Base-by-base conservation (phyloP, 2,329 filamentous ascomycete species). In the Teratosphaeria pseudoeucalypti region DNA sequence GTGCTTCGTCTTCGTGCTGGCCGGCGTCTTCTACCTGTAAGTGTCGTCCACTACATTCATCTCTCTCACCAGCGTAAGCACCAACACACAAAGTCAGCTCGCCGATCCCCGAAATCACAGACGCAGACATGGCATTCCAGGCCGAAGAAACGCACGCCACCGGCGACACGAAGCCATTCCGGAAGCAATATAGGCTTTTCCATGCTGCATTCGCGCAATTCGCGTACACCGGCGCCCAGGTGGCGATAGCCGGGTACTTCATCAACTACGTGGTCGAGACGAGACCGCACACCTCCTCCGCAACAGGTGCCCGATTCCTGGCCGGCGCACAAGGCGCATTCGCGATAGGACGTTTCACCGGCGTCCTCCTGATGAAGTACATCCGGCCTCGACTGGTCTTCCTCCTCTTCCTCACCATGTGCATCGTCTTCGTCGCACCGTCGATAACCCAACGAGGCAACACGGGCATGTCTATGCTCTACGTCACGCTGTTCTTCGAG, bases 161-260 rank as follows among this genome's bases (percentile, higher is more conserved):
- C 10, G 64, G 62, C 4, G 68, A 79, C 57, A 70, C 76, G 29
- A 77, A 80, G 58, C 81, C 82, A 0, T 78, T 86, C 65, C 68
- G 70, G 57, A 83, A 81, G 64, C 83, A 86, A 70, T 90, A 87
- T 72, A 83, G 84, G 27, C 78, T 92, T 2, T 90, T 91, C 78
- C 87, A 90, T 67, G 89, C 87, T 12, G 82, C 87, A 0, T 82
- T 85, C 65, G 86, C 87, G 0, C 88, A 92, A 65, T 92, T 92
- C 73, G 89, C 85, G 71, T 94, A 92, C 71, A 87, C 0, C 89
- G 89, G 60, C 32, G 57, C 60, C 57, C 34, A 60, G 54, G 60
- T 64, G 6, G 78, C 79, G 3, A 57, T 59, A 43, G 60, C 60
- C 34, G 55, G 76, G 54, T 88, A 88, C 72, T 89, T 89, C 73